Evolutionary conservation across 2,329 filamentous ascomycete genomes (phyloP), one percentile per base, ranked within the genome.

Genomic region (Pseudogymnoascus sp.): DNA sequence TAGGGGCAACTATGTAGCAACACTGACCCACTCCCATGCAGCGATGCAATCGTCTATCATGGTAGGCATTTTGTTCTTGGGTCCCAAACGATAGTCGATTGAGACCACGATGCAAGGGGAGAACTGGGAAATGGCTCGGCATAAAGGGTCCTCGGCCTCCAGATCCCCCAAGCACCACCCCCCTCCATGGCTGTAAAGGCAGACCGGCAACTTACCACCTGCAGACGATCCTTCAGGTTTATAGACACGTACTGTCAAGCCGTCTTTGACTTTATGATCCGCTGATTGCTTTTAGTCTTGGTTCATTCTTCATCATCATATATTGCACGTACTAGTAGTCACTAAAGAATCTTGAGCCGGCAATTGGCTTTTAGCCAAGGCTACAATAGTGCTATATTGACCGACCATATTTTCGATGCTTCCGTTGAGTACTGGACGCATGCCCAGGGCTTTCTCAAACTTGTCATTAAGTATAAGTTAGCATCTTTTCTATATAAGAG

Each of bases 111-210:
- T 66, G 59, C 70, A 73, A 11, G 71, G 69, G 1, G 69, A 69
- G 40, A 67, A 62, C 21, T 70, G 68, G 31, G 72, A 67, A 23
- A 76, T 65, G 16, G 68, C 65, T 28, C 73, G 67, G 65, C 74
- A 75, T 63, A 72, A 68, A 5, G 68, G 67, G 64, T 76, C 73
- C 66, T 76, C 74, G 8, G 69, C 68, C 62, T 75, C 70, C 28
- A 76, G 67, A 66, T 73, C 70, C 14, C 75, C 75, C 5, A 68
- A 68, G 56, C 73, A 67, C 62, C 67, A 76, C 1, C 75, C 74
- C 28, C 75, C 75, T 40, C 74, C 75, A 63, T 75, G 73, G 59
- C 65, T 70, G 65, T 72, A 77, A 6, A 76, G 67, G 28, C 71
- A 71, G 33, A 75, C 64, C 5, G 75, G 74, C 16, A 75, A 66